These are phyloP conservation scores for Brassica carinata DNA, from an alignment of 345 rosid genomes.

Conservation along the genomic window DNA sequence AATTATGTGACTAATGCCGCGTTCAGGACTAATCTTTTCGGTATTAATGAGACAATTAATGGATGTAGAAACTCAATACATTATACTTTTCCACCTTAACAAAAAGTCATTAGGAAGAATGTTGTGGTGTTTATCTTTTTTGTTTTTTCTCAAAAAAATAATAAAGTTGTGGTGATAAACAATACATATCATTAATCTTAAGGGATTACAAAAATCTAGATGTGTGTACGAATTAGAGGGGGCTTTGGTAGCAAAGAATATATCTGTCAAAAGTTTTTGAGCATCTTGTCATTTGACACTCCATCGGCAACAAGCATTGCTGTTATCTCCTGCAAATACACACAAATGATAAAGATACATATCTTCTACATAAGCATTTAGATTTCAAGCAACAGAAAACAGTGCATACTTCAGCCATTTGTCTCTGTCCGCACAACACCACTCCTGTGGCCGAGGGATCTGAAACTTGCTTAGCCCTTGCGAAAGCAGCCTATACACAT, in stretches of 20 bases:
- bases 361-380: conserved; percentile 12
- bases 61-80: not conserved
- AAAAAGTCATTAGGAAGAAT: not conserved
- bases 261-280: conserved; percentile 77
- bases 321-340: conserved; percentile 73
- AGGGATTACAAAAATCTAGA: conserved; percentile 27
- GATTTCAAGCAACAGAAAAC: conserved; percentile 2
- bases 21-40: not conserved
- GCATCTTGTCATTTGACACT: conserved; percentile 66
- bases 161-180: conserved; percentile 22
- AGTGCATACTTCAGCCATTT: conserved; percentile 85
- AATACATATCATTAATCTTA: conserved; percentile 20
- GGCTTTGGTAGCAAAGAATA: conserved; percentile 27
- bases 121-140: no score
- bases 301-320: conserved; percentile 75
- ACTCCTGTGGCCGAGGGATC: conserved; percentile 65
- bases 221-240: conserved; percentile 29
- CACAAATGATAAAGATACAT: conserved; percentile 3
- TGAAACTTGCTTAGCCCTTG: conserved; percentile 60
- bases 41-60: not conserved
- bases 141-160: not conserved
- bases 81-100: not conserved
- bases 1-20: not conserved
- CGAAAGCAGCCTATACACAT: conserved; percentile 77
- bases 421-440: conserved; percentile 89